Conservation (phyloP, 164 flowering plant genomes). For the Piper longum region DNA sequence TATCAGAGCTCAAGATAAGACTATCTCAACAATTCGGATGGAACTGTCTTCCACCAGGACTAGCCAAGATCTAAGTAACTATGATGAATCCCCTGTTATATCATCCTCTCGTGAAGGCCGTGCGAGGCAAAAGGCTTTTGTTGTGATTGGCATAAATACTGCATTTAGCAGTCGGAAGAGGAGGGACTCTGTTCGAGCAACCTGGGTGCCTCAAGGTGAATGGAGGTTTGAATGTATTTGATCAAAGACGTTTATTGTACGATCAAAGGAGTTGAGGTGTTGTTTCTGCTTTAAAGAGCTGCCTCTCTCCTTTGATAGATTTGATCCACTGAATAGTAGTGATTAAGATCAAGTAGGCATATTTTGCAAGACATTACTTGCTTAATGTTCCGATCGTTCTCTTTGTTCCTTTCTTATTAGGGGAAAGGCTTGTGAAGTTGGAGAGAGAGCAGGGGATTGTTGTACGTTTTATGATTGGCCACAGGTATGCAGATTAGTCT, state of each 20-base stretch:
- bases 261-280: too few species aligned
- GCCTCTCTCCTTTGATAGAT: too few species aligned
- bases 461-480: slow-evolving; percentile 94
- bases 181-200: slow-evolving; percentile 47
- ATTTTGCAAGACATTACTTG: too few species aligned
- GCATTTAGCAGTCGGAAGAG: slow-evolving; percentile 78
- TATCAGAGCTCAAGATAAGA: slow-evolving; percentile 57
- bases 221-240: background rate
- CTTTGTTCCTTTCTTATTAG: slow-evolving; percentile 19
- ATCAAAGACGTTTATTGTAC: background rate
- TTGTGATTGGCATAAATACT: slow-evolving; percentile 92
- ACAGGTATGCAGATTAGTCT: slow-evolving; percentile 35
- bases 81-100: slow-evolving; percentile 12
- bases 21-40: slow-evolving; percentile 70
- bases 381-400: too few species aligned
- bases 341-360: too few species aligned
- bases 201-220: slow-evolving; percentile 65
- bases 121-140: slow-evolving; percentile 51
- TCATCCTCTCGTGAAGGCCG: slow-evolving; percentile 15
- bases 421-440: slow-evolving; percentile 59
- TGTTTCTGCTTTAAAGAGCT: too few species aligned
- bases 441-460: slow-evolving; percentile 90
- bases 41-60: slow-evolving; percentile 55
- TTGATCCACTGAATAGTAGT: too few species aligned
- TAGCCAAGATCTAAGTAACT: slow-evolving; percentile 26